Base-by-base conservation (phyloP, 768 basidiomycete genomes). In the Tricholoma saponaceum region DNA sequence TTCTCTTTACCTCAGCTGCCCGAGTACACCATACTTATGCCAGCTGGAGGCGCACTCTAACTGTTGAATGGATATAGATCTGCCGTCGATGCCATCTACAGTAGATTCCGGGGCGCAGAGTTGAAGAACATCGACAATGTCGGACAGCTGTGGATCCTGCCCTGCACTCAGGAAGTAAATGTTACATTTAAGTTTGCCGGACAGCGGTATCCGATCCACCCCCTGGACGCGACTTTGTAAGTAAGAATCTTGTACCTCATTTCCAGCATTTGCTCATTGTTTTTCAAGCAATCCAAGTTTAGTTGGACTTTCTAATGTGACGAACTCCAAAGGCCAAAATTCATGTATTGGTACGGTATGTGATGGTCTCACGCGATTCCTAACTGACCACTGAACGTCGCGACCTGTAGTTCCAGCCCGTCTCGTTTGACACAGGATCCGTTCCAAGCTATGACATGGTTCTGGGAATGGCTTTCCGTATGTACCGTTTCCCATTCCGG, bases 381-480 rank as follows among this genome's bases (percentile, higher is more conserved):
- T 44, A 20, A 5, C 25, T 46, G 51, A 16, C 57, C 53, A 33
- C 52, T 20, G 53, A 41, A 44, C 52, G 22, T 57, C 20, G 23
- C 23, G 16, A 39, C 41, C 25, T 13, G 26, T 57, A 89, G 87
- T 90, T 89, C 73, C 89, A 90, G 61, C 87, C 88, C 5, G 80
- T 83, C 43, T 78, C 80, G 7, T 82, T 78, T 49, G 74, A 79
- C 51, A 67, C 70, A 41, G 76, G 76, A 39, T 23, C 58, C 6
- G 64, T 62, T 53, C 74, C 79, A 26, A 75, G 68, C 26, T 89
- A 77, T 60, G 87, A 89, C 64, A 79, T 86, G 67, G 79, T 90
- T 46, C 74, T 90, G 46, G 89, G 89, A 55, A 89, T 89, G 85
- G 78, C 82, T 8, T 89, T 89, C 72, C 69, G 86, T 86, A 62